Base-by-base conservation (phyloP, 2,329 filamentous ascomycete species). In the Metarhizium humberi region DNA sequence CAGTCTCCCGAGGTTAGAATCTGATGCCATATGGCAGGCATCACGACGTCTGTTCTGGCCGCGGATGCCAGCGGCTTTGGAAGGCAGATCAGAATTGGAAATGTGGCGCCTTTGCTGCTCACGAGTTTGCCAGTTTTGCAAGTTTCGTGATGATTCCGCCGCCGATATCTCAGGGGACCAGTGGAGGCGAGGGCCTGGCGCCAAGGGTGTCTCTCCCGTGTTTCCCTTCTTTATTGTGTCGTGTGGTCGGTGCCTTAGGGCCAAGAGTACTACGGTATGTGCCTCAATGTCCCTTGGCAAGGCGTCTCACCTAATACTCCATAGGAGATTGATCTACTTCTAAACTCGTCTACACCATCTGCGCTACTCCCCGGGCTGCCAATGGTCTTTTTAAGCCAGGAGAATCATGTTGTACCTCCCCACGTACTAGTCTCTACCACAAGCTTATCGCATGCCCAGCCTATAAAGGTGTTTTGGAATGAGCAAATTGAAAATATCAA, bases 81-180 rank as follows among this genome's bases (percentile, higher is more conserved):
- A 74, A 53, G 78, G 77, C 56, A 80, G 79, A 65, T 80, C 81
- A 46, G 89, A 94, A 69, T 73, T 88, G 60, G 80, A 86, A 46
- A 92, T 92, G 87, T 90, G 89, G 81, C 81, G 80, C 63, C 73
- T 94, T 52, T 76, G 83, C 40, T 84, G 82, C 67, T 79, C 81
- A 50, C 73, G 66, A 34, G 70, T 66, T 54, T 95, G 90, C 68
- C 84, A 92, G 64, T 82, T 85, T 61, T 94, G 90, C 69, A 73
- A 71, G 54, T 80, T 75, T 58, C 62, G 60, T 51, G 67, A 65
- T 59, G 32, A 52, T 30, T 16, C 47, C 54, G 64, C 58, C 53
- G 57, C 49, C 46, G 59, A 54, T 57, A 56, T 57, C 65, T 57
- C 61, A 68, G 58, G 65, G 29, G 73, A 71, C 64, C 72, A 75